Percentiles rank a stretch among this genome's conserved stretches.
phyloP scores from a whole-genome alignment of 2,329 filamentous ascomycete species.

The Aspergillus sp. region DNA sequence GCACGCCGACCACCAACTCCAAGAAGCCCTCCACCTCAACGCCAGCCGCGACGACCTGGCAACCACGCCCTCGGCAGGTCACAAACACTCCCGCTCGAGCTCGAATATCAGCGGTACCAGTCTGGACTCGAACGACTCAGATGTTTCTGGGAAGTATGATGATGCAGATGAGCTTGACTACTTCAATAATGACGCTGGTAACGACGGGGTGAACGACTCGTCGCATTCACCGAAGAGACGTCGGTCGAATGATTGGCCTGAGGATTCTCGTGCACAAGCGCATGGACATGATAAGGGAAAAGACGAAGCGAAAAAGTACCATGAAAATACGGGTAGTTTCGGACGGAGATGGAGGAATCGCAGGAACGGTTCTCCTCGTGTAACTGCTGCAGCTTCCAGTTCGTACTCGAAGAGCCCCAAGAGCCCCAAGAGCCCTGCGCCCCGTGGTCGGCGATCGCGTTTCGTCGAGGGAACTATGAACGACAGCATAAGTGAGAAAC shows the following conservation, averaged over 20 bases:
- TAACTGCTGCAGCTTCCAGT: constrained; percentile 6
- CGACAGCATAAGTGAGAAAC: constrained; percentile 65
- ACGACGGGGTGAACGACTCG: constrained; percentile 9
- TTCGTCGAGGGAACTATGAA: constrained; percentile 80
- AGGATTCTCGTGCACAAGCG: not conserved
- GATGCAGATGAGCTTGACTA: constrained; percentile 27
- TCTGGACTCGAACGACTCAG: constrained; percentile 20
- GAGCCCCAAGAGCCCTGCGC: not conserved
- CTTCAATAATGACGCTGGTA: constrained; percentile 4
- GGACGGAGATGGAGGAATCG: constrained; percentile 7
- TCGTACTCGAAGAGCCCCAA: not conserved
- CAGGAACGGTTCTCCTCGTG: constrained; percentile 5
- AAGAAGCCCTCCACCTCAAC: constrained; percentile 15
- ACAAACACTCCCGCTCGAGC: constrained; percentile 24
- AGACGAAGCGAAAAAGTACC: constrained; percentile 2
- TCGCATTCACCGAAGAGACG: constrained; percentile 37
- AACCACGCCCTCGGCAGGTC: constrained; percentile 16
- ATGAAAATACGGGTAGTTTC: not conserved
- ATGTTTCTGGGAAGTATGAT: constrained; percentile 29
- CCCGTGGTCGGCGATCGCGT: constrained; percentile 52
- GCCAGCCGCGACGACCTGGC: constrained; percentile 7
- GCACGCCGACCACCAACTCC: constrained; percentile 18
- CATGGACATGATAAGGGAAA: not conserved
- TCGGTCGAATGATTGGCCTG: constrained; percentile 41
- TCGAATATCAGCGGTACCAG: constrained; percentile 10